phyloP scores from a whole-genome alignment of 805 yeast species.

The Torulaspora maleeae region DNA sequence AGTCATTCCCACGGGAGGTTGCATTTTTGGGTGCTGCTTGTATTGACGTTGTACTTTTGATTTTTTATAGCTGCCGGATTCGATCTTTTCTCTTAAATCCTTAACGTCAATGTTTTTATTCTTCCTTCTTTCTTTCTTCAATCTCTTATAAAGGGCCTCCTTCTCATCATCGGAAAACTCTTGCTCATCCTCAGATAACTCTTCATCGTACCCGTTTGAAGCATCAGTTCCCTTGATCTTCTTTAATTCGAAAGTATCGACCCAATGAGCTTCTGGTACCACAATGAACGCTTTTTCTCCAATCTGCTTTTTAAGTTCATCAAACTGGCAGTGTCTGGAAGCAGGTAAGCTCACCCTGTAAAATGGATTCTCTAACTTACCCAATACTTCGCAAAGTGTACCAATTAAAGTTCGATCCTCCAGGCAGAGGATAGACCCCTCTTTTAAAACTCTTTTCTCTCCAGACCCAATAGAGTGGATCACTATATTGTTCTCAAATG shows the following conservation, averaged over 20 bases:
- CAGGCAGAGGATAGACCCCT: conserved; percentile 73
- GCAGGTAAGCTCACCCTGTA: conserved; percentile 62
- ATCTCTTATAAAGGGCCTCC: conserved; percentile 65
- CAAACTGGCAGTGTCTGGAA: conserved; percentile 13
- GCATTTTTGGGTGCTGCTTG: conserved; percentile 16
- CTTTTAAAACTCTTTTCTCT: conserved; percentile 77
- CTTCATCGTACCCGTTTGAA: conserved; percentile 91
- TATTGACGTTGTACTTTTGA: conserved; percentile 6
- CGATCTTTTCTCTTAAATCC: conserved; percentile 3
- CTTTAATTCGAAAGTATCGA: conserved; percentile 68
- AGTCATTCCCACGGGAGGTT: conserved; percentile 16
- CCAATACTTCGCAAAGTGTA: conserved; percentile 81
- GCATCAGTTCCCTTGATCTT: conserved; percentile 87
- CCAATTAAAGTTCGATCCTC: conserved; percentile 70
- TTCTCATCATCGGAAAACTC: conserved; percentile 94
- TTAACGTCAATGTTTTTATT: conserved; percentile 31
- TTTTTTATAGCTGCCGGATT: conserved; percentile 4
- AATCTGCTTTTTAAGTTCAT: conserved; percentile 35
- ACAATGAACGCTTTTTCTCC: conserved; percentile 68
- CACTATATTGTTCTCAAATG: conserved; percentile 69
- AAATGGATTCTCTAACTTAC: conserved; percentile 75
- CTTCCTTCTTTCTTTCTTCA: conserved; percentile 56
- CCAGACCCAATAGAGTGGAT: conserved; percentile 73
- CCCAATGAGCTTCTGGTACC: conserved; percentile 73
- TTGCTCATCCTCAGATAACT: conserved; percentile 85